A percentile compares a stretch with the other conserved stretches of the same genome.
Conservation (phyloP, 2,329 filamentous ascomycete species). For the Neofusicoccum laricinum region DNA sequence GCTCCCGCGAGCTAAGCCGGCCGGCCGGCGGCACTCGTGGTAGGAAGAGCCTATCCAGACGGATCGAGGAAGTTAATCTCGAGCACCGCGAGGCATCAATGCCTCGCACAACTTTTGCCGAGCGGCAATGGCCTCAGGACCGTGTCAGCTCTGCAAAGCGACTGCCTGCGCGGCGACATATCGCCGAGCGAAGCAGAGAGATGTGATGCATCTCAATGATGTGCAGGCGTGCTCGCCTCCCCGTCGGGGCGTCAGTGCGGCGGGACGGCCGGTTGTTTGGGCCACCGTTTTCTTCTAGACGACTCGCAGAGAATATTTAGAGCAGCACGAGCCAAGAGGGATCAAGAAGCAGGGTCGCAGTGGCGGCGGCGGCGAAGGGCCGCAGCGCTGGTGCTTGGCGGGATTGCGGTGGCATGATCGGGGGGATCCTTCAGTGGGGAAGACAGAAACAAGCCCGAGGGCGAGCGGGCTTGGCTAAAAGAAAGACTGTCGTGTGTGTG, state of each 20-base stretch:
- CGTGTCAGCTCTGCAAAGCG: background rate
- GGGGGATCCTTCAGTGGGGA: conserved; percentile 13
- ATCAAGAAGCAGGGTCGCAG: conserved; percentile 6
- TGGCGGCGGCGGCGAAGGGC: conserved; percentile 1
- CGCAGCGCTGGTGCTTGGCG: conserved; percentile 8
- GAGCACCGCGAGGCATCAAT: background rate
- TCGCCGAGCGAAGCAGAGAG: background rate
- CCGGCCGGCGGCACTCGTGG: background rate
- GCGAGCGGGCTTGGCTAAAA: background rate
- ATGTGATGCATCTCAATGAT: conserved; percentile 13
- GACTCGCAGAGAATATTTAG: conserved; percentile 8
- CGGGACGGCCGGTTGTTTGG: background rate
- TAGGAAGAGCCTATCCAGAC: background rate
- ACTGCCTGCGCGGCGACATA: background rate
- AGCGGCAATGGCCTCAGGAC: background rate
- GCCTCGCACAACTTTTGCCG: conserved; percentile 7
- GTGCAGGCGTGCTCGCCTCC: conserved; percentile 9
- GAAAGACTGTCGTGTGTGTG: conserved; percentile 1
- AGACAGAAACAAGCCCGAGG: background rate
- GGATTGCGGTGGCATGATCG: conserved; percentile 14
- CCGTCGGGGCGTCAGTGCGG: background rate
- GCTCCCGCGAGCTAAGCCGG: background rate
- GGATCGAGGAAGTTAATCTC: background rate
- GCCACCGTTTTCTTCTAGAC: background rate
- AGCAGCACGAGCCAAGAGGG: conserved; percentile 8